Evolutionary conservation across 2,329 filamentous ascomycete genomes (phyloP), one percentile per base, ranked within the genome.

Genomic region (Nigrograna mackinnonii): DNA sequence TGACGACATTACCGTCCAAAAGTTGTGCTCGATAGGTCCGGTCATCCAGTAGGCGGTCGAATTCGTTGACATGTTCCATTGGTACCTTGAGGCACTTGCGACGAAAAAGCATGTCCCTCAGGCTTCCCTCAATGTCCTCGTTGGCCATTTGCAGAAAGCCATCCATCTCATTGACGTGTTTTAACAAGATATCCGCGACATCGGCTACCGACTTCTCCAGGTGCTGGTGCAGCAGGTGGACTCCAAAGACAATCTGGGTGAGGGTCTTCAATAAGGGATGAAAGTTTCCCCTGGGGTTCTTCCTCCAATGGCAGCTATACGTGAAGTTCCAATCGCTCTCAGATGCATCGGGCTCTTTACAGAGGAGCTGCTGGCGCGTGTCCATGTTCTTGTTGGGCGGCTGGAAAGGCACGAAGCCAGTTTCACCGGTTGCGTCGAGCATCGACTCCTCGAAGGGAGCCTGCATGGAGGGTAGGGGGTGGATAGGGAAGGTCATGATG

Each of bases 111-210:
- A 97, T 84, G 64, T 97, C 94, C 46, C 83, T 76, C 33, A 85
- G 80, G 4, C 91, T 89, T 39, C 91, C 75, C 34, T 87, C 80
- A 38, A 96, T 84, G 64, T 96, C 92, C 57, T 95, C 91, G 32
- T 89, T 82, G 1, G 89, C 87, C 14, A 87, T 83, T 66, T 95
- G 89, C 22, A 97, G 75, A 60, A 96, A 96, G 57, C 87, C 85
- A 68, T 97, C 94, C 21, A 97, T 83, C 67, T 97, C 92, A 61
- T 96, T 89, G 47, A 97, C 94, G 67, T 97, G 92, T 12, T 83
- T 84, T 62, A 96, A 90, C 42, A 97, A 77, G 39, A 97, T 97
- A 51, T 80, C 84, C 50, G 96, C 85, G 11, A 96, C 92, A 64
- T 95, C 89, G 22, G 84, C 79, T 54, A 95, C 88, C 54, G 89